These are phyloP conservation scores for Dendrobium huoshanense DNA, from an alignment of 106 monocot genomes.

Conservation along the genomic window DNA sequence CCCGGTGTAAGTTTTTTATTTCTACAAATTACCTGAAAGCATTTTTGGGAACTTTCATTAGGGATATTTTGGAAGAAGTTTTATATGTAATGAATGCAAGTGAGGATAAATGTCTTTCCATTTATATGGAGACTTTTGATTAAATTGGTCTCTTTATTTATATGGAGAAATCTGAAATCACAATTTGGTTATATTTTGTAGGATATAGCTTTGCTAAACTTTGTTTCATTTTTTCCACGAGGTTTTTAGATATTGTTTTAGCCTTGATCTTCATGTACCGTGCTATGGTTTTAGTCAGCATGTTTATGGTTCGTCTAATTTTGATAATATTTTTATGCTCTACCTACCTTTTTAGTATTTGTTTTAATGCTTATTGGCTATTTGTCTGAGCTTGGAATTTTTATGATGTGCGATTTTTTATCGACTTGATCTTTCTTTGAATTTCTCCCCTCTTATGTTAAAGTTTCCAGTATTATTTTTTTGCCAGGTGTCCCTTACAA, in stretches of 20 bases:
- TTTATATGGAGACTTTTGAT: background rate
- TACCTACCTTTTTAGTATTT: background rate
- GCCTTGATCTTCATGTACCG: background rate
- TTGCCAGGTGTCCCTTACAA: background rate
- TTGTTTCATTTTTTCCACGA: background rate
- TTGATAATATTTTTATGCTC: background rate
- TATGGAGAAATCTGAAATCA: background rate
- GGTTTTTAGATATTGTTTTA: background rate
- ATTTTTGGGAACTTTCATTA: background rate
- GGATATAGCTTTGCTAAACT: background rate
- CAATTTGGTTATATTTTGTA: background rate
- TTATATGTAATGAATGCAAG: background rate
- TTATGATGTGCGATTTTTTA: background rate
- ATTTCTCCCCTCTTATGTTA: background rate
- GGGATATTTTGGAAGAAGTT: background rate
- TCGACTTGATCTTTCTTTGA: background rate
- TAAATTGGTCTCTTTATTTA: background rate
- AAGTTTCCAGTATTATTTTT: background rate
- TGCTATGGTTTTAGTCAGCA: background rate
- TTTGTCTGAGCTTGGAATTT: background rate
- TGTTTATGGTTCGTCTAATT: background rate
- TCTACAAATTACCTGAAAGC: background rate
- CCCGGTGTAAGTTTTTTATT: constrained; percentile 55
- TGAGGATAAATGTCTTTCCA: background rate
- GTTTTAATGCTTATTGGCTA: background rate